phyloP scores from a whole-genome alignment of 2,329 filamentous ascomycete genomes.

The Fusarium bactridioides region DNA sequence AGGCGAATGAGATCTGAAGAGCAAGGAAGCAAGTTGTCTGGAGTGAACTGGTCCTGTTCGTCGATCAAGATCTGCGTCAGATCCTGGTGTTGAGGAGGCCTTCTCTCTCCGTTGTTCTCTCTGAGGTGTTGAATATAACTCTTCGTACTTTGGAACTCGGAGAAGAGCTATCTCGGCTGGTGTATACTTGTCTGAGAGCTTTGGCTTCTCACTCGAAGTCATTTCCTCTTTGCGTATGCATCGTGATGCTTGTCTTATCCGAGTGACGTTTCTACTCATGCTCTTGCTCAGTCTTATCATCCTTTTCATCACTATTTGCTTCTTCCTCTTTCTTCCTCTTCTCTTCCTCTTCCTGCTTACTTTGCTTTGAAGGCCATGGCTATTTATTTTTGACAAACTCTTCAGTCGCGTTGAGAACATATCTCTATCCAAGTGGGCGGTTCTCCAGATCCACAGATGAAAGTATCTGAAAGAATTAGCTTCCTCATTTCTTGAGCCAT shows the following conservation, averaged over 20 bases:
- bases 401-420: background rate
- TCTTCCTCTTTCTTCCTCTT: background rate
- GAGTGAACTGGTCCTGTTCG: background rate
- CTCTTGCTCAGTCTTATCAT: background rate
- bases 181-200: background rate
- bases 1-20: background rate
- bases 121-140: background rate
- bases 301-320: background rate
- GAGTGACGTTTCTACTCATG: background rate
- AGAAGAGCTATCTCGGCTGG: background rate
- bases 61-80: background rate
- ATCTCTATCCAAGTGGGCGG: background rate
- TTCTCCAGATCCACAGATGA: background rate
- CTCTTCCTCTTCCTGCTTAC: background rate
- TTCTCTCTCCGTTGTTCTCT: background rate
- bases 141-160: accelerated
- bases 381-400: background rate
- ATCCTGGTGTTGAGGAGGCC: background rate
- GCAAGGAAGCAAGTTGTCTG: background rate
- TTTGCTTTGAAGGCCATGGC: background rate
- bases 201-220: accelerated
- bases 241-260: background rate
- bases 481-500: background rate
- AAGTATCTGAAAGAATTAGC: background rate
- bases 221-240: background rate